Evolutionary conservation across 129 eudicot genomes (phyloP), one percentile per base, ranked within the genome.

Genomic region (Mikania micrantha): DNA sequence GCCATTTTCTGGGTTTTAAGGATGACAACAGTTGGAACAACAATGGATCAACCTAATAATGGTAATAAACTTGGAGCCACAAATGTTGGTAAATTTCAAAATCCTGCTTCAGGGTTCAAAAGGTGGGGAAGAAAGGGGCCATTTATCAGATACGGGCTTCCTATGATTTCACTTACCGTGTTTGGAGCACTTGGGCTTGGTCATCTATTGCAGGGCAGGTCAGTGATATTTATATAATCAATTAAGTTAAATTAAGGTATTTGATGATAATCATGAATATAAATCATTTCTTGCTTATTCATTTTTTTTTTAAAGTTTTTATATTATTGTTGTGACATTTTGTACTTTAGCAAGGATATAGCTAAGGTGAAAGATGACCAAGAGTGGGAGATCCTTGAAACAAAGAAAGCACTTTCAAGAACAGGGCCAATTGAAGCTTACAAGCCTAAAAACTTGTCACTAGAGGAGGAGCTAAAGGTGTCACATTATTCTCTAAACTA

Each of bases 171-270:
- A 49, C 81, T 89, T 63, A 86, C 90, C 16, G 95, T 93, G 63
- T 66, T 93, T 74, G 99, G 99, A 45, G 78, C 96, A 16, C 81
- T 93, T 60, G 95, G 96, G 29, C 88, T 93, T 36, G 96, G 95
- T 67, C 95, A 93, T 81, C 88, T 93, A 63, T 74, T 89, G 76
- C 96, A 89, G 76, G 96, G 96, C 63, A 86, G 95, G 98, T 88
- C 54, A 73, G 74, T 69, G 17, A 24, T 59, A 21, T 59, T 24
- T 35, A 45, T 35, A 41, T 59, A 60, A 47, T n/a, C 12, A 58
- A 20, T 12, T 25, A n/a, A 24, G 16, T 0, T 52, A 64, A 29
- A 73, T 16, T 25, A 35, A 63, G 17, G 21, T 39, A 58, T 11
- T 19, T 32, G 6, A 32, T 32, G 4, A 13, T 25, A 34, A 47